Evolutionary conservation across 768 basidiomycete genomes (phyloP).

Genomic region (Xanthoconium stramineum): DNA sequence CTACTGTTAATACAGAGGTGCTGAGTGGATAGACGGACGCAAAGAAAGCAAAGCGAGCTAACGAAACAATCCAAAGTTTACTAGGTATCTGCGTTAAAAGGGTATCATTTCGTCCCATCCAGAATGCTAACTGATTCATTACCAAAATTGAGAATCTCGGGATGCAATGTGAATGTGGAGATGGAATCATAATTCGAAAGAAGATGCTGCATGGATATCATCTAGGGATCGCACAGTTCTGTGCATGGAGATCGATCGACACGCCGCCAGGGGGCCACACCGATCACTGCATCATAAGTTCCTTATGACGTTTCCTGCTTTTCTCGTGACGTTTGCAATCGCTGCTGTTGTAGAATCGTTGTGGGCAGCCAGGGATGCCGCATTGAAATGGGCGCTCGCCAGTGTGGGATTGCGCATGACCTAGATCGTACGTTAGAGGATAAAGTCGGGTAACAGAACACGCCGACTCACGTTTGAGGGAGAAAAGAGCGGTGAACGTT

Average conservation of each 20-base stretch:
- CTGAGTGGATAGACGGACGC: background rate
- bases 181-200: slow-evolving; percentile 8
- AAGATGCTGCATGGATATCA: slow-evolving; percentile 4
- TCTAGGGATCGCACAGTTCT: background rate
- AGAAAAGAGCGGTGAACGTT: slow-evolving; percentile 31
- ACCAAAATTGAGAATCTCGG: background rate
- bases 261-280: slow-evolving; percentile 7
- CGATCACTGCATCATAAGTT: slow-evolving; percentile 14
- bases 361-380: slow-evolving; percentile 23
- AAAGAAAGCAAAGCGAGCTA: slow-evolving; percentile 1
- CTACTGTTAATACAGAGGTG: slow-evolving; percentile 8
- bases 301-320: slow-evolving; percentile 32
- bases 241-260: slow-evolving; percentile 22
- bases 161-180: slow-evolving; percentile 8
- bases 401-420: slow-evolving; percentile 29
- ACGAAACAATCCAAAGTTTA: slow-evolving; percentile 10
- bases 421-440: slow-evolving; percentile 15
- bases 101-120: slow-evolving; percentile 20
- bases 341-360: slow-evolving; percentile 31
- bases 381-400: slow-evolving; percentile 27
- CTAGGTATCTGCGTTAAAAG: slow-evolving; percentile 15
- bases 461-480: slow-evolving; percentile 28
- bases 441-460: background rate
- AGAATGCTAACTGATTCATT: slow-evolving; percentile 1
- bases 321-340: slow-evolving; percentile 34